Evolutionary conservation across 345 rosid species (phyloP).

Genomic region (Brassica cretica): DNA sequence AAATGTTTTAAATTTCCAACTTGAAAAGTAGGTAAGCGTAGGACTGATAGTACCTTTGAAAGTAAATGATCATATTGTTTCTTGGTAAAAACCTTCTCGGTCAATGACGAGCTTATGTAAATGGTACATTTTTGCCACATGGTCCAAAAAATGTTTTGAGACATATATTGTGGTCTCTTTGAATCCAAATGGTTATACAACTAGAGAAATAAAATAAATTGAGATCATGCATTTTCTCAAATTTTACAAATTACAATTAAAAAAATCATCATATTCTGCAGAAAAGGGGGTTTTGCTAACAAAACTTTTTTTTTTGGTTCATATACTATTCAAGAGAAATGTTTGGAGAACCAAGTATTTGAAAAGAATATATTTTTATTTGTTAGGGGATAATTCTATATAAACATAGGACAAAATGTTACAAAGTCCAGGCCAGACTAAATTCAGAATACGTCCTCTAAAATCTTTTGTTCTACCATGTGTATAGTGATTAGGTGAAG

Average conservation of each 20-base stretch:
- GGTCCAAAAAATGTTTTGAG: neutral
- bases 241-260: neutral
- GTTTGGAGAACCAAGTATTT: neutral
- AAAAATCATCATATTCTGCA: neutral
- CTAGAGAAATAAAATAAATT: neutral
- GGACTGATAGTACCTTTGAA: neutral
- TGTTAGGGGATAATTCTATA: neutral
- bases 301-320: neutral
- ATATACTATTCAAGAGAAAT: neutral
- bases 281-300: neutral
- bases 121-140: neutral
- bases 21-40: neutral
- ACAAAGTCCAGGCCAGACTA: neutral
- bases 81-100: neutral
- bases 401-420: neutral
- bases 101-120: neutral
- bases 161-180: neutral
- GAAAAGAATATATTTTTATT: too few species aligned
- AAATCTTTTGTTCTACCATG: neutral
- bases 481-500: slow-evolving; percentile 52
- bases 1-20: neutral
- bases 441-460: neutral
- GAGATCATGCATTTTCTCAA: neutral
- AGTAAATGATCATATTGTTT: neutral
- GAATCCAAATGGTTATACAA: neutral